Percentiles rank a stretch among this genome's conserved stretches.
Evolutionary conservation across 2,329 filamentous ascomycete species (phyloP).

Genomic region (Daldinia sp.): DNA sequence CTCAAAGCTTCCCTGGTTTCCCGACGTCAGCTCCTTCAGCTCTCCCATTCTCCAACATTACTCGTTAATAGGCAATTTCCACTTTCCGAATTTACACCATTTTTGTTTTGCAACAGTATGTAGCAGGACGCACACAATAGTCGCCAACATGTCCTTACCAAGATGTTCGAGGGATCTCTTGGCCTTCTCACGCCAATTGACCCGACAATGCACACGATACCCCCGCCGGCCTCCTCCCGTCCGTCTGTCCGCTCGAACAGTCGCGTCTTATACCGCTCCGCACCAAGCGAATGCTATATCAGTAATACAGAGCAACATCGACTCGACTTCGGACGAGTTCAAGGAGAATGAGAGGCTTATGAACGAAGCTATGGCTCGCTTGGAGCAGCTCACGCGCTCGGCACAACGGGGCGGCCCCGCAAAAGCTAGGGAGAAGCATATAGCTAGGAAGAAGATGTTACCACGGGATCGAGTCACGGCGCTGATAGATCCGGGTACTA

Average conservation of each 20-base stretch:
- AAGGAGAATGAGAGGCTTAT: constrained; percentile 82
- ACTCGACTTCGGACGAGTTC: constrained; percentile 80
- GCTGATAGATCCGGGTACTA: constrained; percentile 86
- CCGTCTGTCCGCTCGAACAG: constrained; percentile 46
- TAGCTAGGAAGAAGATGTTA: constrained; percentile 91
- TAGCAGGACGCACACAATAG: constrained; percentile 2
- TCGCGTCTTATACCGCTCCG: constrained; percentile 81
- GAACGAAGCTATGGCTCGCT: constrained; percentile 72
- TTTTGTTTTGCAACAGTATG: constrained; percentile 30
- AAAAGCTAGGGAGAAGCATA: constrained; percentile 87
- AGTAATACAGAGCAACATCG: constrained; percentile 77
- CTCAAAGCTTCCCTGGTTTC: constrained; percentile 11
- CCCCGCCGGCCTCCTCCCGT: constrained; percentile 43
- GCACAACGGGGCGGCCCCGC: constrained; percentile 80
- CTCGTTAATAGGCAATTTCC: constrained; percentile 16
- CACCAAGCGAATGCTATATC: constrained; percentile 87
- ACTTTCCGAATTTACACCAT: neutral
- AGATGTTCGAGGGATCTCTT: constrained; percentile 57
- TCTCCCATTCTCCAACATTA: constrained; percentile 26
- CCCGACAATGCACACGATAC: constrained; percentile 46
- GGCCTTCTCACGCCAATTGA: constrained; percentile 55
- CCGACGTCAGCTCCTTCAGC: constrained; percentile 35
- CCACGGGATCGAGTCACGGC: constrained; percentile 88
- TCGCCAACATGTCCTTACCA: constrained; percentile 56
- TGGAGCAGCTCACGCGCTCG: constrained; percentile 74